Evolutionary conservation across 768 basidiomycete species (phyloP).

Genomic region (Krasilnikovozyma curviuscula): DNA sequence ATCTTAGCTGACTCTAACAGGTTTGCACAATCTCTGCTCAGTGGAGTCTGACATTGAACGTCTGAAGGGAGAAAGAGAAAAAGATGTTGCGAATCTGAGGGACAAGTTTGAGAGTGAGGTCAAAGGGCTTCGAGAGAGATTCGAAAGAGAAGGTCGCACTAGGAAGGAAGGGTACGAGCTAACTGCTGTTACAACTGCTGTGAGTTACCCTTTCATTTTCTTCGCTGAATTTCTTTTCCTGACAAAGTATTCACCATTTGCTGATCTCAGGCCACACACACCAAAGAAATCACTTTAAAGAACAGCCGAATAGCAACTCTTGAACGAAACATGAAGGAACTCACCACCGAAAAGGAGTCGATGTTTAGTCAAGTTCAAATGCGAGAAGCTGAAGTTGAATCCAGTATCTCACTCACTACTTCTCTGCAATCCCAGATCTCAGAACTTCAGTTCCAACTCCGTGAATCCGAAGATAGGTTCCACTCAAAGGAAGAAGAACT

Average conservation of each 20-base stretch:
- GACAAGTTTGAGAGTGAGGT: conserved; percentile 48
- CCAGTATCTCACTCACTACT: conserved; percentile 54
- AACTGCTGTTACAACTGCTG: conserved; percentile 38
- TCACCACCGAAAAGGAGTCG: conserved; percentile 52
- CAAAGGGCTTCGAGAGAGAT: conserved; percentile 38
- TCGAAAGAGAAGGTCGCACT: conserved; percentile 52
- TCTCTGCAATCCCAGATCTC: conserved; percentile 54
- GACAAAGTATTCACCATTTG: not conserved
- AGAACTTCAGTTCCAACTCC: conserved; percentile 70
- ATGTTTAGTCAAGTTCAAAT: conserved; percentile 74
- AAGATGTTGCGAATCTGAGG: conserved; percentile 32
- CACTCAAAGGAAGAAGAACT: conserved; percentile 36
- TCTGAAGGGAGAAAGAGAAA: conserved; percentile 33
- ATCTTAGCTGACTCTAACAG: no score
- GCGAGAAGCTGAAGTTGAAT: conserved; percentile 77
- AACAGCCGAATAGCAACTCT: conserved; percentile 46
- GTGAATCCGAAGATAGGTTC: conserved; percentile 55
- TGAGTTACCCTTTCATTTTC: not conserved
- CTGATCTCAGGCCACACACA: conserved; percentile 40
- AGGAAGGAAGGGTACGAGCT: conserved; percentile 55
- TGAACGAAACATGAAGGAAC: conserved; percentile 47
- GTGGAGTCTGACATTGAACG: conserved; percentile 17
- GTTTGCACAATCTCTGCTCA: no score
- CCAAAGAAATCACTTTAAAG: conserved; percentile 43
- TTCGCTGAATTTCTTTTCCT: not conserved